A percentile compares a stretch with the other conserved stretches of the same genome.
Conservation (phyloP, 805 yeast genomes). For the Kazachstania martiniae region DNA sequence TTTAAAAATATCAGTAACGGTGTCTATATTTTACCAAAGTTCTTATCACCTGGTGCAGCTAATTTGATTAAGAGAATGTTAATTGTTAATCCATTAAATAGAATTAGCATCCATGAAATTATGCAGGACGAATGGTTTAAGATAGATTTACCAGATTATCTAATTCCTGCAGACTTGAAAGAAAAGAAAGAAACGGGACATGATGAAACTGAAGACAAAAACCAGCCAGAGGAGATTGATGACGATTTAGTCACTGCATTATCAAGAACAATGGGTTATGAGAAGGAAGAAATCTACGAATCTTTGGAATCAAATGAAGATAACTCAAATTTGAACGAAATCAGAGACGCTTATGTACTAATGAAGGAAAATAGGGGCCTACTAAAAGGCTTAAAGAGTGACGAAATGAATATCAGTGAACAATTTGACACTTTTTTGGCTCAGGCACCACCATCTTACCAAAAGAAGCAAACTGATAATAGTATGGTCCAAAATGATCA, state of each 20-base stretch:
- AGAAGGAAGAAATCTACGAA: slow-evolving; percentile 68
- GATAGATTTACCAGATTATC: slow-evolving; percentile 66
- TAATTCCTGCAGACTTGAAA: slow-evolving; percentile 38
- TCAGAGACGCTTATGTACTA: slow-evolving; percentile 74
- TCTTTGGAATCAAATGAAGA: slow-evolving; percentile 41
- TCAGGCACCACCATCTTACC: slow-evolving; percentile 48
- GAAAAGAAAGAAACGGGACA: slow-evolving; percentile 6
- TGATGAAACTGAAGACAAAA: background rate
- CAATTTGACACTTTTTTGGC: slow-evolving; percentile 49
- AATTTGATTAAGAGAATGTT: slow-evolving; percentile 77
- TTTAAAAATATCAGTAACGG: slow-evolving; percentile 90
- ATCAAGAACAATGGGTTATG: slow-evolving; percentile 80
- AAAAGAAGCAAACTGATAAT: slow-evolving; percentile 9
- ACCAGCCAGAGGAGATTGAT: slow-evolving; percentile 40
- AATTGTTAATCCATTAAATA: slow-evolving; percentile 86
- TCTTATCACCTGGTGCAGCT: slow-evolving; percentile 76
- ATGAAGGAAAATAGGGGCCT: slow-evolving; percentile 69
- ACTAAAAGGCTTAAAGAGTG: slow-evolving; percentile 52
- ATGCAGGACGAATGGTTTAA: slow-evolving; percentile 93
- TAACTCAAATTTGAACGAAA: slow-evolving; percentile 55
- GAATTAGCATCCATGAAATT: slow-evolving; percentile 86
- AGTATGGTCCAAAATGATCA: background rate
- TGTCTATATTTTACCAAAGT: slow-evolving; percentile 82
- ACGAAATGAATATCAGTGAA: slow-evolving; percentile 23
- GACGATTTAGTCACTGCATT: slow-evolving; percentile 67